phyloP scores from a whole-genome alignment of 495 filamentous ascomycete genomes.

The Hypoxylon perforatum region DNA sequence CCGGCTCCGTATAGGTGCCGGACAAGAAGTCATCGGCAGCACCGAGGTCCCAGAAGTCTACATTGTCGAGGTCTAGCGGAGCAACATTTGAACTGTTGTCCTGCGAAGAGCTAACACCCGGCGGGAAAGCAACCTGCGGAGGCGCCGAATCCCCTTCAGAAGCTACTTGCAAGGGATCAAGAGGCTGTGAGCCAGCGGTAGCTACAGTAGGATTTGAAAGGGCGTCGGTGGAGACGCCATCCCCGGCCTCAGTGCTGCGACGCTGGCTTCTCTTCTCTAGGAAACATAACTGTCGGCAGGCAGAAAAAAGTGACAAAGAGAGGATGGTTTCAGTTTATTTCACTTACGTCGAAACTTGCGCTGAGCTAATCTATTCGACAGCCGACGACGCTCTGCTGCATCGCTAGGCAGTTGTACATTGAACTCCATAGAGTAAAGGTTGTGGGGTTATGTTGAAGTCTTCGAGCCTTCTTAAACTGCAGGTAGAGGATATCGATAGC shows the following conservation, averaged over 20 bases:
- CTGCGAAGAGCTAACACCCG: too few species aligned
- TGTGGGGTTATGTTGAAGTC: background rate
- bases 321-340: slow-evolving; percentile 8
- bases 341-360: slow-evolving; percentile 84
- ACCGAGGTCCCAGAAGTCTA: slow-evolving; percentile 5
- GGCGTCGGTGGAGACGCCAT: background rate
- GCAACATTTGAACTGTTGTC: background rate
- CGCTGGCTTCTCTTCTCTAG: slow-evolving; percentile 24
- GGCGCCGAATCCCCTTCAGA: too few species aligned
- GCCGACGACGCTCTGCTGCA: slow-evolving; percentile 75
- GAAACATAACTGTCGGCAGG: slow-evolving; percentile 10
- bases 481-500: background rate
- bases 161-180: background rate
- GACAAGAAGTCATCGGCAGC: too few species aligned
- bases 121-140: too few species aligned
- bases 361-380: slow-evolving; percentile 95
- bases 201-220: background rate
- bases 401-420: slow-evolving; percentile 12
- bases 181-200: background rate
- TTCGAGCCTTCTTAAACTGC: background rate
- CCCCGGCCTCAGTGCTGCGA: background rate
- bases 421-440: slow-evolving; percentile 12
- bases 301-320: background rate
- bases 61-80: background rate
- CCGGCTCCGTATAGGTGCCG: too few species aligned